A percentile compares a stretch with the other conserved stretches of the same genome.
Evolutionary conservation across 2,329 filamentous ascomycete genomes (phyloP).

Genomic region (Fusarium gaditjirri): DNA sequence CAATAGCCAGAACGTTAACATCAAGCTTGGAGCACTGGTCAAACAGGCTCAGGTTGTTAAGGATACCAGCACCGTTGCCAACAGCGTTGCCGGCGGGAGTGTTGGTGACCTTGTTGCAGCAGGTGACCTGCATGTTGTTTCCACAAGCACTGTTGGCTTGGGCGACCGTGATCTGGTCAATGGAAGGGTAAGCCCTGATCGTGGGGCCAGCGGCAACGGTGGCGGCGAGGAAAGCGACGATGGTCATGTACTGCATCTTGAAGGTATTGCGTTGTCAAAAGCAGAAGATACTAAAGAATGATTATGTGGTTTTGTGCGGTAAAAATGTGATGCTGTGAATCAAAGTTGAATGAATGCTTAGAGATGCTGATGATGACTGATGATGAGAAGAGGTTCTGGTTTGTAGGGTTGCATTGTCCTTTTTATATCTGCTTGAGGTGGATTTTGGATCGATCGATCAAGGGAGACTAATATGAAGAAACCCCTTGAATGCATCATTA

Average conservation of each 20-base stretch:
- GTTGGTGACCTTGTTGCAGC: constrained; percentile 13
- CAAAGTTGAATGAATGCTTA: background rate
- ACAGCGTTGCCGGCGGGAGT: background rate
- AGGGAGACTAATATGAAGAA: background rate
- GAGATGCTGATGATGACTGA: background rate
- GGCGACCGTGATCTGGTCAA: background rate
- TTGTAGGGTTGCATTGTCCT: background rate
- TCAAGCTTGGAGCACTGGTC: constrained; percentile 7
- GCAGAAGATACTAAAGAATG: background rate
- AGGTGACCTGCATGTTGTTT: constrained; percentile 1
- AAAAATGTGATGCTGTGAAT: background rate
- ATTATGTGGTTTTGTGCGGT: background rate
- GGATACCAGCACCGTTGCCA: background rate
- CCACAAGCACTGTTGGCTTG: constrained; percentile 3
- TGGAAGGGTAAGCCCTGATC: background rate
- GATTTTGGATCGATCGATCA: background rate
- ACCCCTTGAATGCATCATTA: background rate
- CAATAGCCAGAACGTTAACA: background rate
- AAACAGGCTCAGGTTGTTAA: background rate
- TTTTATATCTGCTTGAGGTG: background rate
- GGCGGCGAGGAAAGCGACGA: constrained; percentile 5
- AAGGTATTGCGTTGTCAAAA: background rate
- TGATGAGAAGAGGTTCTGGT: background rate
- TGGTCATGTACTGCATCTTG: constrained; percentile 6
- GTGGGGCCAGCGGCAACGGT: background rate